Evolutionary conservation across 2,329 filamentous ascomycete genomes (phyloP).

Genomic region (Colletotrichum navitas): DNA sequence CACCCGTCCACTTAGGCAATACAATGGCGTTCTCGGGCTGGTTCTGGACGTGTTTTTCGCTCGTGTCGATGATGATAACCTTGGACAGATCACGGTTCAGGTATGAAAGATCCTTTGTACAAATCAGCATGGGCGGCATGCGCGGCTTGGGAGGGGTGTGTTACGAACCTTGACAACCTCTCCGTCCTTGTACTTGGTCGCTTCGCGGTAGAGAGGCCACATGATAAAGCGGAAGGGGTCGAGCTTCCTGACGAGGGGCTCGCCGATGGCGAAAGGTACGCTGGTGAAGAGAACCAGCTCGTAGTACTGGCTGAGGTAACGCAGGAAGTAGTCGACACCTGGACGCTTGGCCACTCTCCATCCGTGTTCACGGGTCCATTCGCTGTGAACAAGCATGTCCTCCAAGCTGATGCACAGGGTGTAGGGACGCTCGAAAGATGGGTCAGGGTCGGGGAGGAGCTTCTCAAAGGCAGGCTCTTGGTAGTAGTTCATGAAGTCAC

Average conservation of each 20-base stretch:
- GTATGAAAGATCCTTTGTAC: conserved; percentile 87
- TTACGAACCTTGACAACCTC: conserved; percentile 89
- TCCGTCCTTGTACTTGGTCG: conserved; percentile 96
- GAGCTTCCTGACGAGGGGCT: conserved; percentile 90
- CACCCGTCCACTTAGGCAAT: conserved; percentile 89
- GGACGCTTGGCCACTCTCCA: conserved; percentile 97
- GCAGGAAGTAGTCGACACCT: conserved; percentile 95
- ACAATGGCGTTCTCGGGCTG: conserved; percentile 98
- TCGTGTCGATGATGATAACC: conserved; percentile 93
- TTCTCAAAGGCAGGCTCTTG: conserved; percentile 96
- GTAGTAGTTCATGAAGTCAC: conserved; percentile 88
- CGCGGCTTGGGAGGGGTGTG: not conserved
- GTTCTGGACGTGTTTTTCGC: conserved; percentile 82
- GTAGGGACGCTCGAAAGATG: conserved; percentile 85
- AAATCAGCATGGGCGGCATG: conserved; percentile 38
- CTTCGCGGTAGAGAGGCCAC: conserved; percentile 95
- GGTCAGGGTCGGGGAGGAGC: conserved; percentile 85
- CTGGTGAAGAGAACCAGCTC: conserved; percentile 96
- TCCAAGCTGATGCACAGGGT: conserved; percentile 94
- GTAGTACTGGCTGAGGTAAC: conserved; percentile 97
- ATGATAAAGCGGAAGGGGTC: conserved; percentile 96
- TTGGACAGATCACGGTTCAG: conserved; percentile 96
- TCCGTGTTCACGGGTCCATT: conserved; percentile 93
- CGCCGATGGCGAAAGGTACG: conserved; percentile 84
- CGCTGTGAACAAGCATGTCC: conserved; percentile 92